phyloP scores from a whole-genome alignment of 805 yeast genomes.

The Schizosaccharomyces pombe region DNA sequence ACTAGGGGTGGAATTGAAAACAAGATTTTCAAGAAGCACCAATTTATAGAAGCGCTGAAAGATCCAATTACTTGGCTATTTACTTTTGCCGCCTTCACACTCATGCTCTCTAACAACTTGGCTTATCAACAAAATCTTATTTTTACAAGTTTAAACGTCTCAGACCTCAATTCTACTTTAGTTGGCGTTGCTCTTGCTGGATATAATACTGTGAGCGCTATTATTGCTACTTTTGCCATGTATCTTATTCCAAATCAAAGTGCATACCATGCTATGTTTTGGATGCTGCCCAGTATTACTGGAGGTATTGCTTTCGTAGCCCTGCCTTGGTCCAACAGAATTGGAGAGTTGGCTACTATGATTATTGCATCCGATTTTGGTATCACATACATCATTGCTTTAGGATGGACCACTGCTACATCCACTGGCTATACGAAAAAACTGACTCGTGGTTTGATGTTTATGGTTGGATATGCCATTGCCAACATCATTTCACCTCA shows the following conservation, averaged over 20 bases:
- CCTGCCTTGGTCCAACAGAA: conserved; percentile 20
- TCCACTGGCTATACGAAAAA: conserved; percentile 33
- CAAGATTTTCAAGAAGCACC: conserved; percentile 28
- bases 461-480: conserved; percentile 25
- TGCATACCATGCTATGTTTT: conserved; percentile 14
- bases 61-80: conserved; percentile 28
- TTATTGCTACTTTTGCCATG: conserved; percentile 16
- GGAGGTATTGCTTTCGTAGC: conserved; percentile 22
- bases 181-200: conserved; percentile 7
- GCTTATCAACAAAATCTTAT: conserved; percentile 25
- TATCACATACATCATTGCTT: conserved; percentile 7
- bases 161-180: conserved; percentile 3
- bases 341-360: conserved; percentile 21
- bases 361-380: conserved; percentile 21
- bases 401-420: conserved; percentile 17
- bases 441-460: conserved; percentile 22
- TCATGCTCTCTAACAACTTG: conserved; percentile 31
- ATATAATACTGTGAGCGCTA: conserved; percentile 8
- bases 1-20: conserved; percentile 38
- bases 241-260: conserved; percentile 16
- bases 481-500: conserved; percentile 34
- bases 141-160: conserved; percentile 17
- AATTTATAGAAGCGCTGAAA: conserved; percentile 26
- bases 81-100: conserved; percentile 10
- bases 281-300: conserved; percentile 19